Base-by-base conservation (phyloP, 2,329 filamentous ascomycete species). In the Didymellaceae sp. region DNA sequence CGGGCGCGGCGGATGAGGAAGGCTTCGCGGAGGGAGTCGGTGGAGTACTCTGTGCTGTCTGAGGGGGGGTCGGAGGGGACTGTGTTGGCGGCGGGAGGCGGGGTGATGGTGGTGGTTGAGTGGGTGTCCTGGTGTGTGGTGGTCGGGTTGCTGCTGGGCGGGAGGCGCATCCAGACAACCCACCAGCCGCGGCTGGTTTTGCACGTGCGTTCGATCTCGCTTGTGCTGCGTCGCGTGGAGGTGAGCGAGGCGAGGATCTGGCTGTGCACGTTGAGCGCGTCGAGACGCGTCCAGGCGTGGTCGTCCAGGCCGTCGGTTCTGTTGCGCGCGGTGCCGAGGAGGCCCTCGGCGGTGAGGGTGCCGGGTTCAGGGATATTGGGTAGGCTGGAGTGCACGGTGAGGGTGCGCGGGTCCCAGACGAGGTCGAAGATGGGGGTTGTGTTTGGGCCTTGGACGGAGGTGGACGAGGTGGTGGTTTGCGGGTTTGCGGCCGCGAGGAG, bases 151-250 rank as follows among this genome's bases (percentile, higher is more conserved):
- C 30, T 5, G 0, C 67, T 70, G 3, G 70, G 69, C 0, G 71
- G 69, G 0, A 86, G 68, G 7, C 82, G 78, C 68, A 86, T 80
- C 84, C 85, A 87, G 17, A 86, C 80, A 2, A 87, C 77, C 85
- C 85, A 87, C 84, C 84, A 87, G 6, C 82, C 82, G n/a, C 84
- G 78, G 33, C 72, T 79, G 0, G 84, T 86, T 68, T 86, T 87
- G 67, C 80, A 82, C 1, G 82, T 86, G 24, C 82, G 76, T 61
- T 87, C 85, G 6, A 82, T 74, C 54, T 86, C 83, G 6, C 50
- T 54, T 6, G 59, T 43, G 3, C 54, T 58, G 18, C 62, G 70
- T 2, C 79, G 75, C 1, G 83, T 84, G 49, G 78, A 77, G n/a
- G 70, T 66, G 41, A 84, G 76, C 0, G 81, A 85, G 48, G 79